phyloP scores from a whole-genome alignment of 441 rosid species.

The Macaranga tanarius region DNA sequence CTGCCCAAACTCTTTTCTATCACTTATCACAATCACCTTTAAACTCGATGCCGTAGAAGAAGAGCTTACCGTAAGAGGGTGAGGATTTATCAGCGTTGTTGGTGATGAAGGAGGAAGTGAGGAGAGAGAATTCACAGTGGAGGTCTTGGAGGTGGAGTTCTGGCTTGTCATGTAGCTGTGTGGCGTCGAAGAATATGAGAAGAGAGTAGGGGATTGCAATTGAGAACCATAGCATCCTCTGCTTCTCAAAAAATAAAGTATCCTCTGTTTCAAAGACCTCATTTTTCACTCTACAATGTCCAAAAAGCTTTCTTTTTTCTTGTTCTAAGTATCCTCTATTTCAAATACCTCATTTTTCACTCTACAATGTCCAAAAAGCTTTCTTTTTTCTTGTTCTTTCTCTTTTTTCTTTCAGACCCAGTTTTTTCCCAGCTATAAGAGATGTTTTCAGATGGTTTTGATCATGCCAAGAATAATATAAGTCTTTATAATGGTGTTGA shows the following conservation, averaged over 20 bases:
- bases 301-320: too few species aligned
- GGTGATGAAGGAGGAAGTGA: constrained; percentile 66
- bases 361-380: constrained; percentile 34
- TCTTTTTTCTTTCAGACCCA: constrained; percentile 34
- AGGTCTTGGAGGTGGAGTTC: constrained; percentile 72
- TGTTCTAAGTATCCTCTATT: constrained; percentile 16
- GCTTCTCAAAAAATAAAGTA: too few species aligned
- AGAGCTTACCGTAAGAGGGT: constrained; percentile 46
- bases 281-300: too few species aligned
- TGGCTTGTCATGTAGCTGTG: constrained; percentile 68
- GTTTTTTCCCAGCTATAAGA: constrained; percentile 42
- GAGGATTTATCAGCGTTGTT: constrained; percentile 44
- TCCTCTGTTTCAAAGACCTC: too few species aligned
- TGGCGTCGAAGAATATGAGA: constrained; percentile 89
- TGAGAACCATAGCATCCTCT: too few species aligned
- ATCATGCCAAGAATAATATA: constrained; percentile 36
- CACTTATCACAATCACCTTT: too few species aligned
- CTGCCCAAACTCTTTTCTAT: too few species aligned
- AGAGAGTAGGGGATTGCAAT: constrained; percentile 64
- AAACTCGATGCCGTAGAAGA: constrained; percentile 89
- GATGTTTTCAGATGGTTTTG: constrained; percentile 57
- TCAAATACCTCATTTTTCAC: constrained; percentile 18
- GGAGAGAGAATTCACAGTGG: constrained; percentile 61
- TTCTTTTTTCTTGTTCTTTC: constrained; percentile 27
- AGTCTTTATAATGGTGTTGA: constrained; percentile 53